Evolutionary conservation across 768 basidiomycete species (phyloP).

Genomic region (Boletus subparvulus): DNA sequence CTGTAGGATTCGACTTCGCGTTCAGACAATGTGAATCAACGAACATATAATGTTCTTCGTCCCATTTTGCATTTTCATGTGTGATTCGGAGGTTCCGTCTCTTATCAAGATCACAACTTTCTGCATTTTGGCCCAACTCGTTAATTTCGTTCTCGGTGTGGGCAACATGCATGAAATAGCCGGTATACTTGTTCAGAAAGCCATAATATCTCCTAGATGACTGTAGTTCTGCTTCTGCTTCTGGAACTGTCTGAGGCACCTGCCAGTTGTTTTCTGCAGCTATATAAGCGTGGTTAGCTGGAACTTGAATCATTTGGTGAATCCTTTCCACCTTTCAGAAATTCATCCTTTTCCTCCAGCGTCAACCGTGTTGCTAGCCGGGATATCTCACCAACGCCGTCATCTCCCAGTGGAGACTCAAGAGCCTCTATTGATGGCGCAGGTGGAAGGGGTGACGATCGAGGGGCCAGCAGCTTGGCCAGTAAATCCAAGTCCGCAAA

Average conservation of each 20-base stretch:
- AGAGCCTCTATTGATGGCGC: constrained; percentile 61
- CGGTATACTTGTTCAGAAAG: constrained; percentile 71
- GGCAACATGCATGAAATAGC: constrained; percentile 71
- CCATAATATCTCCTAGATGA: constrained; percentile 60
- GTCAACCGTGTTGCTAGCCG: constrained; percentile 45
- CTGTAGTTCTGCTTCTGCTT: constrained; percentile 37
- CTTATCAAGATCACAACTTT: constrained; percentile 50
- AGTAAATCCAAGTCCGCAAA: constrained; percentile 80
- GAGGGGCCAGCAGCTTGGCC: constrained; percentile 73
- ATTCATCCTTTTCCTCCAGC: constrained; percentile 52
- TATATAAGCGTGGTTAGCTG: constrained; percentile 32
- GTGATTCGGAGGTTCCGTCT: constrained; percentile 52
- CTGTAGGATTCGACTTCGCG: constrained; percentile 1
- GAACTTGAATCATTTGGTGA: background rate
- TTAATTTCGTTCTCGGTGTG: constrained; percentile 81
- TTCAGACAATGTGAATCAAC: constrained; percentile 22
- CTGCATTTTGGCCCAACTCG: constrained; percentile 69
- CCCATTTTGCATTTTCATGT: constrained; percentile 78
- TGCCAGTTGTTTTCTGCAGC: constrained; percentile 82
- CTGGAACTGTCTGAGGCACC: constrained; percentile 60
- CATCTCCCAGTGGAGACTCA: constrained; percentile 25
- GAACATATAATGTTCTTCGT: constrained; percentile 83
- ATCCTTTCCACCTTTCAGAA: constrained; percentile 49
- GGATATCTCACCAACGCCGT: constrained; percentile 42
- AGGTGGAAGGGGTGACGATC: constrained; percentile 37